Evolutionary conservation across 2,329 filamentous ascomycete species (phyloP).

Genomic region (Alternaria burnsii): DNA sequence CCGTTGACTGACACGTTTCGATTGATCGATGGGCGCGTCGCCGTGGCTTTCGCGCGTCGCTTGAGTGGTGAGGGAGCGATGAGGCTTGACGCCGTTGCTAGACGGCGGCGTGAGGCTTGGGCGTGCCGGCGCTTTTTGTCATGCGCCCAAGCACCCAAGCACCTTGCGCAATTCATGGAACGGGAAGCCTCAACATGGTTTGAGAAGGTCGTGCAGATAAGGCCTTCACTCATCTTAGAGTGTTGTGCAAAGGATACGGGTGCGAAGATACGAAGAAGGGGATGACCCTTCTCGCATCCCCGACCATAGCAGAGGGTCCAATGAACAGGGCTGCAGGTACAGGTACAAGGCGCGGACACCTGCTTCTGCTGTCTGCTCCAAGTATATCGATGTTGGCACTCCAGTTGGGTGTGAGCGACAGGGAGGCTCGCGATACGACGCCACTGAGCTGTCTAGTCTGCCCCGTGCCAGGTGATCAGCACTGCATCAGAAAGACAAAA

Average conservation of each 20-base stretch:
- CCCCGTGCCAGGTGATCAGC: constrained; percentile 42
- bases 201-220: background rate
- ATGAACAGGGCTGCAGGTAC: constrained; percentile 2
- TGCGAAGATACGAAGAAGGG: constrained; percentile 15
- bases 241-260: constrained; percentile 24
- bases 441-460: constrained; percentile 37
- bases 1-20: constrained; percentile 8
- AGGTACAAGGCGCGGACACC: constrained; percentile 6
- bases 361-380: constrained; percentile 11
- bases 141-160: background rate
- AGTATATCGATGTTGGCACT: background rate
- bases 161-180: constrained; percentile 1
- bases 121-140: constrained; percentile 19
- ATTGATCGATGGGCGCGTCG: constrained; percentile 25
- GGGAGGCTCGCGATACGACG: constrained; percentile 17
- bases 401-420: constrained; percentile 10
- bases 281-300: background rate
- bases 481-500: constrained; percentile 32
- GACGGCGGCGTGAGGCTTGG: constrained; percentile 1
- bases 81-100: constrained; percentile 15
- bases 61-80: constrained; percentile 18
- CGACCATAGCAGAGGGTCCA: background rate
- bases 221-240: background rate
- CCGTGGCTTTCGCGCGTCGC: constrained; percentile 13
- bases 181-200: constrained; percentile 1